Evolutionary conservation across 805 yeast species (phyloP).

Genomic region (Candida caryicola): DNA sequence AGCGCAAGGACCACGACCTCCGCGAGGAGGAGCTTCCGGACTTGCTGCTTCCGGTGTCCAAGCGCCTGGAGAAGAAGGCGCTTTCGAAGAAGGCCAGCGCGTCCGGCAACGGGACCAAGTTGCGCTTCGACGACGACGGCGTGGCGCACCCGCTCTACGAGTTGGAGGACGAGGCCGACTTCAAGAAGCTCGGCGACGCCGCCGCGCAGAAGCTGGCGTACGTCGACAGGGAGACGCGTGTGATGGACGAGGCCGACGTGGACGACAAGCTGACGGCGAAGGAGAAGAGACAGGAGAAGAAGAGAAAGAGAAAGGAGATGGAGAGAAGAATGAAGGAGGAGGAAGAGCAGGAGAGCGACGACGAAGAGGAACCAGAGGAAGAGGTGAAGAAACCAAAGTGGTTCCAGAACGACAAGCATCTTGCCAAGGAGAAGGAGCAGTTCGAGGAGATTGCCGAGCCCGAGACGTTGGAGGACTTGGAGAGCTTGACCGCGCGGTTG

Average conservation of each 20-base stretch:
- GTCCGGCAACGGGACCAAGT: slow-evolving; percentile 70
- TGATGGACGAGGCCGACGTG: slow-evolving; percentile 69
- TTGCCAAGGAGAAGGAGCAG: slow-evolving; percentile 13
- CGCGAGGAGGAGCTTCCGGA: slow-evolving; percentile 65
- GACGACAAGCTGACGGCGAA: slow-evolving; percentile 76
- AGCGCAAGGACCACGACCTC: slow-evolving; percentile 71
- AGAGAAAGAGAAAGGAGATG: slow-evolving; percentile 79
- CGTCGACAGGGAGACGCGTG: slow-evolving; percentile 60
- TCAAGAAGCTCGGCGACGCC: slow-evolving; percentile 71
- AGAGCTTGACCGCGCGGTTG: slow-evolving; percentile 69
- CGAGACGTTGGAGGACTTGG: slow-evolving; percentile 88
- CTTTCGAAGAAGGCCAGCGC: slow-evolving; percentile 73
- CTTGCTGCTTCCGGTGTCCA: slow-evolving; percentile 65
- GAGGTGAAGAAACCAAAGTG: slow-evolving; percentile 46
- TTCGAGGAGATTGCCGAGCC: slow-evolving; percentile 60
- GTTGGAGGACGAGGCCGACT: slow-evolving; percentile 84
- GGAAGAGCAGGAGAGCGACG: slow-evolving; percentile 36
- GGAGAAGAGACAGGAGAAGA: slow-evolving; percentile 81
- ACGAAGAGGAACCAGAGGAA: slow-evolving; percentile 33
- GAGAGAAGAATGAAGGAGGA: slow-evolving; percentile 55
- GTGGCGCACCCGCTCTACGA: slow-evolving; percentile 88
- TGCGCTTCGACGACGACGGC: slow-evolving; percentile 93
- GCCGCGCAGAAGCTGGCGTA: slow-evolving; percentile 63
- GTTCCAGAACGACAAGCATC: slow-evolving; percentile 40
- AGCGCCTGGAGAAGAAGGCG: slow-evolving; percentile 81